These are phyloP conservation scores for Xylaria palmicola DNA, from an alignment of 495 filamentous ascomycete species.

Conservation along the genomic window DNA sequence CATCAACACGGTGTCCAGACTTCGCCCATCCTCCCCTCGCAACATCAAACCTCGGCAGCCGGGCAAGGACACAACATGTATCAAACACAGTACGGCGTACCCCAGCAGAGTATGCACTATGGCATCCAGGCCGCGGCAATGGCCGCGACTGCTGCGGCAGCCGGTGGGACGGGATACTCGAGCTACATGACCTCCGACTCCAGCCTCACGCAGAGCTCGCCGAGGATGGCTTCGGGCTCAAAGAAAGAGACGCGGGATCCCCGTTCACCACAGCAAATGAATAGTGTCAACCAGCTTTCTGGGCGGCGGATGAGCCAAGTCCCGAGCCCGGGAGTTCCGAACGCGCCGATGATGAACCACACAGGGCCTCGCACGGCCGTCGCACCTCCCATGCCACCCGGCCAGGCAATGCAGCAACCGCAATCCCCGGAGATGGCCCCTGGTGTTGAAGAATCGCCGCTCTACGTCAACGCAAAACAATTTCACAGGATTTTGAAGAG, in stretches of 20 bases:
- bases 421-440: conserved; percentile 81
- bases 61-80: conserved; percentile 60
- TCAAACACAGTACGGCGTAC: conserved; percentile 56
- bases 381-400: conserved; percentile 45
- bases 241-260: conserved; percentile 61
- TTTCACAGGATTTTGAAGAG: conserved; percentile 97
- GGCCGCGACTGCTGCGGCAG: conserved; percentile 68
- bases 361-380: conserved; percentile 39
- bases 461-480: conserved; percentile 98
- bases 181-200: conserved; percentile 55
- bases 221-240: conserved; percentile 51
- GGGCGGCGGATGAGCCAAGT: conserved; percentile 62
- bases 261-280: conserved; percentile 63
- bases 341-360: conserved; percentile 59
- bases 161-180: conserved; percentile 55
- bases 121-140: conserved; percentile 67
- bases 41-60: conserved; percentile 54
- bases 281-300: conserved; percentile 44
- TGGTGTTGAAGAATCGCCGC: conserved; percentile 85
- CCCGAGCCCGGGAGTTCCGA: conserved; percentile 60
- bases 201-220: conserved; percentile 57
- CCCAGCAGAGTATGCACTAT: conserved; percentile 60
- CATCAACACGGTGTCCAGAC: conserved; percentile 56
- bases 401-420: conserved; percentile 58
- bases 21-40: conserved; percentile 62